phyloP scores from a whole-genome alignment of 2,329 filamentous ascomycete genomes.

The Chrysosporium queenslandicum region DNA sequence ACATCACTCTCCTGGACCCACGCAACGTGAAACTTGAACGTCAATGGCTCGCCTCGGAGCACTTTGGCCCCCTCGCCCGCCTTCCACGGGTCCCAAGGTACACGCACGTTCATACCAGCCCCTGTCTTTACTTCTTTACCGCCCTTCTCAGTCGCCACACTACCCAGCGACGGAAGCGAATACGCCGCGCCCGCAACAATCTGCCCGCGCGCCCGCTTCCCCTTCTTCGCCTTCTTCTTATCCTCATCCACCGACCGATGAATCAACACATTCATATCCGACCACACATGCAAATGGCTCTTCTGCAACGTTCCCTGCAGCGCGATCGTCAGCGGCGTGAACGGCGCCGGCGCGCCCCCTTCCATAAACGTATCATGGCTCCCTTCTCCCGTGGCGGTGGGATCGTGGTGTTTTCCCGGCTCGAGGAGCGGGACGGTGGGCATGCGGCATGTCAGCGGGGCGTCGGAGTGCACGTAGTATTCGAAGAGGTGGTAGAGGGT shows the following conservation, averaged over 20 bases:
- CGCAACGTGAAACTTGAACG: constrained; percentile 66
- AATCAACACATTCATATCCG: constrained; percentile 78
- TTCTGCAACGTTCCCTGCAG: constrained; percentile 80
- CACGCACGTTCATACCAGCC: constrained; percentile 26
- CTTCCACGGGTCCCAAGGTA: constrained; percentile 37
- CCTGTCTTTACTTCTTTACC: too few species aligned
- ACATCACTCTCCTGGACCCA: constrained; percentile 50
- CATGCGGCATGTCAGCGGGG: constrained; percentile 81
- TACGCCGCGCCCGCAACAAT: constrained; percentile 84
- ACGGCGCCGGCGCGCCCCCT: constrained; percentile 40
- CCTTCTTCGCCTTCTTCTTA: constrained; percentile 40
- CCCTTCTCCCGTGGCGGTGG: constrained; percentile 17
- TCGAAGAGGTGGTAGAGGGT: constrained; percentile 49
- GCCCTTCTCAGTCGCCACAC: constrained; percentile 32
- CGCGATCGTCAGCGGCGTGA: constrained; percentile 79
- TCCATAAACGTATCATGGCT: constrained; percentile 23
- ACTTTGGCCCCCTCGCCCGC: constrained; percentile 51
- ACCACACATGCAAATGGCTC: constrained; percentile 82
- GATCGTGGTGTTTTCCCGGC: constrained; percentile 23
- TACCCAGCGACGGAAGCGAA: constrained; percentile 59
- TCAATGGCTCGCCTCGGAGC: constrained; percentile 77
- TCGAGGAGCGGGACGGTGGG: constrained; percentile 50
- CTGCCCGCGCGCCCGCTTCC: constrained; percentile 55
- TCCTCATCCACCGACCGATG: constrained; percentile 47
- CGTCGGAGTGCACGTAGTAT: constrained; percentile 97